Percentiles rank a stretch among this genome's conserved stretches.
phyloP scores from a whole-genome alignment of 352 stramenopile genomes.

The Globisporangium sylvaticum region DNA sequence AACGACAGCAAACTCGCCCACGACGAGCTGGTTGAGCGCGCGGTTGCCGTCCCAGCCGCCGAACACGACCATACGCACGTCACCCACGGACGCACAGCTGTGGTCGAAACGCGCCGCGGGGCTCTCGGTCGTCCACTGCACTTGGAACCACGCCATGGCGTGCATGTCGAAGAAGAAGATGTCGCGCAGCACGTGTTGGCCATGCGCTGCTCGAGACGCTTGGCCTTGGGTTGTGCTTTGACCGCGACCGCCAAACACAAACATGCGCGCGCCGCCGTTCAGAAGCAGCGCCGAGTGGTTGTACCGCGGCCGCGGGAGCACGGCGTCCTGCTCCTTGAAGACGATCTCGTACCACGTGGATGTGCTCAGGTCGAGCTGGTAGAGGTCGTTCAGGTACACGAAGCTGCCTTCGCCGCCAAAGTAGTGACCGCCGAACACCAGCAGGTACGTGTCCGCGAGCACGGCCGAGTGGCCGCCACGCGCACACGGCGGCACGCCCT shows the following conservation, averaged over 20 bases:
- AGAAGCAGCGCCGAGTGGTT: constrained; percentile 83
- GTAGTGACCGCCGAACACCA: constrained; percentile 89
- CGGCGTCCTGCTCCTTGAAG: constrained; percentile 35
- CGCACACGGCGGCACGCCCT: constrained; percentile 48
- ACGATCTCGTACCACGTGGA: constrained; percentile 71
- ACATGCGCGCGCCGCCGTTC: constrained; percentile 56
- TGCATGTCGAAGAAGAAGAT: constrained; percentile 88
- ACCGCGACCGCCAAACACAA: constrained; percentile 71
- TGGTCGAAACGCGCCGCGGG: constrained; percentile 76
- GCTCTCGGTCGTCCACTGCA: constrained; percentile 83
- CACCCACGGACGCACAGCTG: constrained; percentile 50
- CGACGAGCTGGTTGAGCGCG: constrained; percentile 71
- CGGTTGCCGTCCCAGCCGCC: constrained; percentile 87
- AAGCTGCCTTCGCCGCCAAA: constrained; percentile 84
- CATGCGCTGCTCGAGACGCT: not conserved
- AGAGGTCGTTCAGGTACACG: constrained; percentile 89
- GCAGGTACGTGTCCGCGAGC: constrained; percentile 72
- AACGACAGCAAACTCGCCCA: constrained; percentile 37
- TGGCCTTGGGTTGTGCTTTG: constrained; percentile 13
- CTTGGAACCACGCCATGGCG: constrained; percentile 77
- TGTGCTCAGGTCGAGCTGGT: constrained; percentile 80
- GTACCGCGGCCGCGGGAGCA: constrained; percentile 75
- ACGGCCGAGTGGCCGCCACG: constrained; percentile 69
- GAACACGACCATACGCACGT: constrained; percentile 81
- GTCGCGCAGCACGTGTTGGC: constrained; percentile 57